Percentiles rank a stretch among this genome's conserved stretches.
Conservation (phyloP, 805 yeast genomes). For the Candida railenensis region DNA sequence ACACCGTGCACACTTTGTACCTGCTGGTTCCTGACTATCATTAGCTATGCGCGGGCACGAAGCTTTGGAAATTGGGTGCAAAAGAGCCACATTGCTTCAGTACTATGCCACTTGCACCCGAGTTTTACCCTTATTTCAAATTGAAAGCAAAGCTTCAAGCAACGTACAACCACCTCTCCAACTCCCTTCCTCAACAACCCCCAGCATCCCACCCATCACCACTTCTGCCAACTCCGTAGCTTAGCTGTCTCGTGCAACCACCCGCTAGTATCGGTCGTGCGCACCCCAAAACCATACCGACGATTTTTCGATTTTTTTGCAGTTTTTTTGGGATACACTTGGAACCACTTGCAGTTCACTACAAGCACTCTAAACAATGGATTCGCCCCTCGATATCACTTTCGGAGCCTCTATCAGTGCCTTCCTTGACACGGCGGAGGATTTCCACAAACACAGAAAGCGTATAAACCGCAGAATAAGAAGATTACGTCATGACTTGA, state of each 20-base stretch:
- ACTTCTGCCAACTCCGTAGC: background rate
- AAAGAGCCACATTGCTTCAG: no score
- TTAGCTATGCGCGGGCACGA: no score
- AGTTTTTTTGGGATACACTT: background rate
- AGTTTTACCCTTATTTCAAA: no score
- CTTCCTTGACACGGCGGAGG: constrained; percentile 64
- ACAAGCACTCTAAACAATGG: background rate
- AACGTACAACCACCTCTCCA: no score
- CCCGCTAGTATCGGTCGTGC: constrained; percentile 12
- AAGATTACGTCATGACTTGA: constrained; percentile 62
- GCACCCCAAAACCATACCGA: background rate
- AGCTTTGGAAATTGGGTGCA: no score
- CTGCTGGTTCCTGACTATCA: no score
- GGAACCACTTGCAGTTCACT: background rate
- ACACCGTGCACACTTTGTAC: no score
- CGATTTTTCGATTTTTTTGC: background rate
- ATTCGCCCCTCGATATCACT: constrained; percentile 46
- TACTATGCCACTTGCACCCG: no score
- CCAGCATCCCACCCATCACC: no score
- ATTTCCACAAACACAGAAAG: constrained; percentile 66
- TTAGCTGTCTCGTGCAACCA: background rate
- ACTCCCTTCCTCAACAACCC: no score
- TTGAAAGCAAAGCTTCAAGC: no score
- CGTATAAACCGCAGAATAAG: constrained; percentile 59
- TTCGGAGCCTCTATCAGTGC: constrained; percentile 60